These are phyloP conservation scores for Tylopilus rubrobrunneus DNA, from an alignment of 768 basidiomycete genomes.

Conservation along the genomic window DNA sequence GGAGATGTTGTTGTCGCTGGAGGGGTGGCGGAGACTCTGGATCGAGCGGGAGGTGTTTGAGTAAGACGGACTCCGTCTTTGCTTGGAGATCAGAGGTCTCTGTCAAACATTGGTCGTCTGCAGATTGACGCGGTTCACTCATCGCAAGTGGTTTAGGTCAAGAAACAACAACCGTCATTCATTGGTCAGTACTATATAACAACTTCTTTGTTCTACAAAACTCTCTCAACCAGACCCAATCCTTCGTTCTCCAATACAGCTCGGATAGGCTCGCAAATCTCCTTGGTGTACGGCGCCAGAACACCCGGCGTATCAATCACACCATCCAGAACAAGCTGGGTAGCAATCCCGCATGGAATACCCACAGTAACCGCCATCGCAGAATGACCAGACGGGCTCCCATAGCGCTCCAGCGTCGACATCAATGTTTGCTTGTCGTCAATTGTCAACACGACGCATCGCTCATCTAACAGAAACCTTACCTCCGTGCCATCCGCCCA, in stretches of 20 bases:
- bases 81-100: slow-evolving; percentile 58
- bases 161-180: not conserved
- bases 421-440: slow-evolving; percentile 70
- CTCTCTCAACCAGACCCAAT: slow-evolving; percentile 65
- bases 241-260: slow-evolving; percentile 69
- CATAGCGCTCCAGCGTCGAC: slow-evolving; percentile 88
- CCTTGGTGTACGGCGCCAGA: slow-evolving; percentile 81
- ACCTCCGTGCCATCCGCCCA: slow-evolving; percentile 78
- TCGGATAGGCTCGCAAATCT: slow-evolving; percentile 74
- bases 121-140: slow-evolving; percentile 30
- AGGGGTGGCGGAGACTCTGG: slow-evolving; percentile 36
- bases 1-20: slow-evolving; percentile 63
- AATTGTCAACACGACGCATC: slow-evolving; percentile 1
- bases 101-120: slow-evolving; percentile 60
- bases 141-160: slow-evolving; percentile 8
- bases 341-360: slow-evolving; percentile 90
- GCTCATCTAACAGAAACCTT: not conserved
- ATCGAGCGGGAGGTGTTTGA: slow-evolving; percentile 46
- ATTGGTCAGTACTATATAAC: not conserved
- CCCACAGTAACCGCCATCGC: slow-evolving; percentile 94
- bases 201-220: slow-evolving; percentile 40
- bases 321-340: slow-evolving; percentile 88
- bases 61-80: slow-evolving; percentile 62
- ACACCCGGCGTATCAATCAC: slow-evolving; percentile 75
- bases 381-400: slow-evolving; percentile 72